Conservation (phyloP, 1,139 yeast species). For the Taphrina communis region DNA sequence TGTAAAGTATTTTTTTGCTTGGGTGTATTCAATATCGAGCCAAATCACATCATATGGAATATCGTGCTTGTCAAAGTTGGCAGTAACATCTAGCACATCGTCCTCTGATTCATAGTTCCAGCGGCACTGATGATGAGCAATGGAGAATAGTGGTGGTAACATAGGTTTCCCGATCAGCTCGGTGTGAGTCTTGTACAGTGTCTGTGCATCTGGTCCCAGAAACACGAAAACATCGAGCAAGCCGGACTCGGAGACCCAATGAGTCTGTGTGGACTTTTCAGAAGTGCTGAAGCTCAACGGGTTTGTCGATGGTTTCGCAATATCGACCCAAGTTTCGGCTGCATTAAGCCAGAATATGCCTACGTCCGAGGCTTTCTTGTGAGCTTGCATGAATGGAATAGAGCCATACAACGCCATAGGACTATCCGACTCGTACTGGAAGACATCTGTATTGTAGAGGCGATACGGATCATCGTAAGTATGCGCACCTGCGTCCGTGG, state of each 20-base stretch:
- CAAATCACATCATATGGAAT: constrained; percentile 93
- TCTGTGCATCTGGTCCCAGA: constrained; percentile 66
- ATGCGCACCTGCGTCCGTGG: constrained; percentile 54
- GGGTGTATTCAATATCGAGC: constrained; percentile 94
- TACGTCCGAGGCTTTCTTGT: constrained; percentile 62
- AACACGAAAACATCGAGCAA: constrained; percentile 74
- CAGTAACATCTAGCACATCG: constrained; percentile 75
- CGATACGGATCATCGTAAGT: constrained; percentile 74
- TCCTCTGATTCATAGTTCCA: constrained; percentile 93
- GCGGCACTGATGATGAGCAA: constrained; percentile 94
- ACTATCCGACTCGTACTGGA: constrained; percentile 84
- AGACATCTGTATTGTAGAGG: constrained; percentile 87
- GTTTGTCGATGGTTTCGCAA: constrained; percentile 54
- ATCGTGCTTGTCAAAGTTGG: constrained; percentile 70
- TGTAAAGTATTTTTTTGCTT: constrained; percentile 82
- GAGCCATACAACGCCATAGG: constrained; percentile 93
- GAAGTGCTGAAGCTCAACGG: constrained; percentile 43
- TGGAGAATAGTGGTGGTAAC: constrained; percentile 78
- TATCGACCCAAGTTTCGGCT: constrained; percentile 90
- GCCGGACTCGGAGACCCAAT: constrained; percentile 96
- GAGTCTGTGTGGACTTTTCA: constrained; percentile 57
- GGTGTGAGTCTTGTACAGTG: constrained; percentile 68
- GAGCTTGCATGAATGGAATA: constrained; percentile 83
- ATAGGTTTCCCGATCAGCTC: constrained; percentile 73
- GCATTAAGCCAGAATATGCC: constrained; percentile 92